These are phyloP conservation scores for Periconia sp. DNA, from an alignment of 2,329 filamentous ascomycete genomes.

Conservation along the genomic window DNA sequence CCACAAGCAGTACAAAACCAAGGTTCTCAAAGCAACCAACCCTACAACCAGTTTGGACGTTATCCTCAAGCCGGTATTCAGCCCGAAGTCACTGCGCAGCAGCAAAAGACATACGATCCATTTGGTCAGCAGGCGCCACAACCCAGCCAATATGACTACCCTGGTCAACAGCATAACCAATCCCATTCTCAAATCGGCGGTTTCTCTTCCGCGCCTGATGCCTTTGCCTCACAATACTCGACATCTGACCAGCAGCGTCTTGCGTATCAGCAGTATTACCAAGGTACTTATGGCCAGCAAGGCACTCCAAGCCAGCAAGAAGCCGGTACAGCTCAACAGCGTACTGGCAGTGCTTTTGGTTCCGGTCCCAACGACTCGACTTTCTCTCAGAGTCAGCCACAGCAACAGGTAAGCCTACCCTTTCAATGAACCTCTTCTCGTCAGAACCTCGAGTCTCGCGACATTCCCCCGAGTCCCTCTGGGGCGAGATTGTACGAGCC, in stretches of 20 bases:
- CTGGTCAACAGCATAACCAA: conserved; percentile 56
- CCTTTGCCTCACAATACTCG: conserved; percentile 81
- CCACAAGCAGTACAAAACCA: conserved; percentile 59
- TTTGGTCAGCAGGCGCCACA: conserved; percentile 74
- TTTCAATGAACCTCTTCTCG: background rate
- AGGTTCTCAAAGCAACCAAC: conserved; percentile 46
- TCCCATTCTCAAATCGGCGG: conserved; percentile 63
- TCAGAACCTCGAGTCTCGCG: background rate
- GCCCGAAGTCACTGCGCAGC: conserved; percentile 61
- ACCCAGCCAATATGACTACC: conserved; percentile 51
- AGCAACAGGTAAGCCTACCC: conserved; percentile 53
- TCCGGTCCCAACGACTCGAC: conserved; percentile 61
- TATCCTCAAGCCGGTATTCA: conserved; percentile 64
- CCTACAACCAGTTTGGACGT: conserved; percentile 68
- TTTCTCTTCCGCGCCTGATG: conserved; percentile 73
- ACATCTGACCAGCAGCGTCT: conserved; percentile 74
- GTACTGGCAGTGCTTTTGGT: conserved; percentile 76
- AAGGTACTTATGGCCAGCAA: conserved; percentile 53
- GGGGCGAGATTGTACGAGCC: background rate
- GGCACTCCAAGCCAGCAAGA: conserved; percentile 66
- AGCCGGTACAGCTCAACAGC: conserved; percentile 69
- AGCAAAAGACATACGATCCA: conserved; percentile 85
- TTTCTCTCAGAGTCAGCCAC: conserved; percentile 64
- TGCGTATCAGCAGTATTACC: conserved; percentile 70
- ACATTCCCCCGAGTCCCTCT: background rate